Conservation (phyloP, 2,329 filamentous ascomycete species). For the Penicillium expansum region DNA sequence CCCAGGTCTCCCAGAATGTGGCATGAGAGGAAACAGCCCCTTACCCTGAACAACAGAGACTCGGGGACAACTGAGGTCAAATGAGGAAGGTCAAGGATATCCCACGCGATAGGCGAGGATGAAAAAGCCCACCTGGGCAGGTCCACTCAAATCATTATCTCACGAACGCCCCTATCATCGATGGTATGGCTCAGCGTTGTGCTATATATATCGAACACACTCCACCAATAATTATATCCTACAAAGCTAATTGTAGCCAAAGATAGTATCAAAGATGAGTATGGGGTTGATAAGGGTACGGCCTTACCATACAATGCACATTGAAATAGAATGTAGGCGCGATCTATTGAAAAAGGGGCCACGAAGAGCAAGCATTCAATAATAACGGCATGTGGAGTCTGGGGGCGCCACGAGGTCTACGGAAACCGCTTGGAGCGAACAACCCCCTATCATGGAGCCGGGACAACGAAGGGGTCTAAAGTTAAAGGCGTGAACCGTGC, state of each 20-base stretch:
- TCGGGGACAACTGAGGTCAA: not conserved
- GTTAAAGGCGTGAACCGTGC: not conserved
- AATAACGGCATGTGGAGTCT: constrained; percentile 22
- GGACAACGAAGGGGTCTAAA: not conserved
- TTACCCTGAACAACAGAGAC: not conserved
- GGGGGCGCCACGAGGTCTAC: constrained; percentile 18
- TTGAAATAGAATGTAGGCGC: constrained; percentile 8
- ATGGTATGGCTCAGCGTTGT: not conserved
- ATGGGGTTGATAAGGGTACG: constrained; percentile 7
- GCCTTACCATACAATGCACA: not conserved
- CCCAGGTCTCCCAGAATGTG: not conserved
- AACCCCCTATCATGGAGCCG: constrained; percentile 19
- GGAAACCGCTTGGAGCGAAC: not conserved
- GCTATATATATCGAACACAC: not conserved
- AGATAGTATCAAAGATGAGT: constrained; percentile 8
- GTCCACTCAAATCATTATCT: constrained; percentile 1
- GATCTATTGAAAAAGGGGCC: constrained; percentile 15
- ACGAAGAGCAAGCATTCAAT: constrained; percentile 10
- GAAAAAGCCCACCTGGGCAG: not conserved
- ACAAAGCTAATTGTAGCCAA: constrained; percentile 9
- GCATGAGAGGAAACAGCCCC: not conserved
- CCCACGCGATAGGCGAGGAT: not conserved
- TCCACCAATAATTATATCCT: constrained; percentile 9
- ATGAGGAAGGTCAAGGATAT: not conserved
- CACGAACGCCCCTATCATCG: constrained; percentile 7